These are phyloP conservation scores for Psilocybe mexicana DNA, from an alignment of 1,284 basidiomycete genomes.

Conservation along the genomic window DNA sequence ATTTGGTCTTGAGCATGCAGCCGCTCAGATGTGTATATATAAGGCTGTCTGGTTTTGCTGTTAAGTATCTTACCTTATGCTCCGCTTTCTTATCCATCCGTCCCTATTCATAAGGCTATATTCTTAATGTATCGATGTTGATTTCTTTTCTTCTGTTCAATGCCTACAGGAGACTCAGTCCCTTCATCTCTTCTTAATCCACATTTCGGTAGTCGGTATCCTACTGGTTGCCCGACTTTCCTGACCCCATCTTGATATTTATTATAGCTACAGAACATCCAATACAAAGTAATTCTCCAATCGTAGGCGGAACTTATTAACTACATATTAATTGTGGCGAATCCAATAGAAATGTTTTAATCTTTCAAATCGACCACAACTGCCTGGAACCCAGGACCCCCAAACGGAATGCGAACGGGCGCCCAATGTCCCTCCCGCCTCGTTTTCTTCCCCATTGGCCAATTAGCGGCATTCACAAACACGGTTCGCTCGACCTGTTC, in stretches of 20 bases:
- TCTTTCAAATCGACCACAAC: slow-evolving; percentile 46
- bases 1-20: background rate
- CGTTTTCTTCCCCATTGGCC: slow-evolving; percentile 30
- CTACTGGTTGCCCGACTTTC: no score
- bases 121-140: background rate
- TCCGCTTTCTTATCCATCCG: background rate
- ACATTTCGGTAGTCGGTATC: no score
- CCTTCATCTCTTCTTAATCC: no score
- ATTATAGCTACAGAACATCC: no score
- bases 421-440: slow-evolving; percentile 18
- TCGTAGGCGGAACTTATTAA: no score
- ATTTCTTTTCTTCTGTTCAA: no score
- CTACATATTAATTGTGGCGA: background rate
- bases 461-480: slow-evolving; percentile 48
- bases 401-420: slow-evolving; percentile 27
- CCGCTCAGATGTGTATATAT: background rate
- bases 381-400: slow-evolving; percentile 43
- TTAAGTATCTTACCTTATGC: background rate
- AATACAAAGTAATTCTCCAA: no score
- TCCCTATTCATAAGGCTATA: background rate
- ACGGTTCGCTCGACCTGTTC: slow-evolving; percentile 30
- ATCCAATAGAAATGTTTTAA: slow-evolving; percentile 8
- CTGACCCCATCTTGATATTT: no score
- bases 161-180: no score
- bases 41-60: background rate